Base-by-base conservation (phyloP, 164 flowering plant genomes). In the Vitis riparia region DNA sequence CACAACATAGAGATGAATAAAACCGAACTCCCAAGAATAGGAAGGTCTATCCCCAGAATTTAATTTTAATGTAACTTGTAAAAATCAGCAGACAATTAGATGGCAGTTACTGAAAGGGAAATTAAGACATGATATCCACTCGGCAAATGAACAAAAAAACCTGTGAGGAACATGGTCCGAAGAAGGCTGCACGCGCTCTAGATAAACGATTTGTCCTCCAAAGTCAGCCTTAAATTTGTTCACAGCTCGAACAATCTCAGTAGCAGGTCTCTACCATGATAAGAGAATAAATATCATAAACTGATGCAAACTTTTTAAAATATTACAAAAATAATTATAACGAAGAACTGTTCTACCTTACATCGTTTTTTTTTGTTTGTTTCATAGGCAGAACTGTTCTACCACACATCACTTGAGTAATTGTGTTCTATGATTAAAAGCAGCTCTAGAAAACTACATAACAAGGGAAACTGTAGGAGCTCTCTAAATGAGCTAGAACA, bases 121-220 rank as follows among this genome's bases (percentile, higher is more conserved):
- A 57, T 11, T 29, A 6, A 53, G 19, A 59, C 8, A 67, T 2
- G 16, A 66, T n/a, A 32, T 32, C 50, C 10, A n/a, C 30, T 55
- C 11, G 6, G 32, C 23, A 9, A 59, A 50, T 55, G 9, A 55
- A n/a, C 58, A 69, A 70, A 71, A 30, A 67, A n/a, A 95, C 99
- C 99, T 95, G 85, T 95, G 98, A 70, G 94, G 86, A 68, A 95
- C 99, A 71, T 95, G 99, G 76, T 95, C 97, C 51, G 91, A 78
- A 55, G 98, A 95, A 69, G 97, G 97, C 70, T 95, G 97, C 69
- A 95, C 93, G 61, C 99, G 93, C 81, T 93, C 99, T 65, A 95
- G 61, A 69, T 88, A 83, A 78, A 95, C 91, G 76, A 93, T 65
- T 72, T 95, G 89, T 29, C 98, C 98, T 68, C 97, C 99, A 83